Base-by-base conservation (phyloP, 345 rosid species). In the Kernera saxatilis region DNA sequence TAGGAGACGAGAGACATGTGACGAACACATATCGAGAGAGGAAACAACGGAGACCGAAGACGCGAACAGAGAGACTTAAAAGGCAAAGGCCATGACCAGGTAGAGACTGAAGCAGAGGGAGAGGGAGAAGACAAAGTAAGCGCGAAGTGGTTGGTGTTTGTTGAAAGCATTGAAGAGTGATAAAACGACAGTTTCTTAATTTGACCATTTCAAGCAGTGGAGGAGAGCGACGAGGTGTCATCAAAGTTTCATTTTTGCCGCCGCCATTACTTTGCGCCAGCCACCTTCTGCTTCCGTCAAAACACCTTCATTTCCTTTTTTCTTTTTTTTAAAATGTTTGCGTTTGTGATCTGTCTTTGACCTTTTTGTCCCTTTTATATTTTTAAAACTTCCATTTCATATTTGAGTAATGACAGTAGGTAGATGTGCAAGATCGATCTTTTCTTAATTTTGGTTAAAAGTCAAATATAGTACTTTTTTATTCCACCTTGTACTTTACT, bases 141-240 rank as follows among this genome's bases (percentile, higher is more conserved):
- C 48, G 67, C 2, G 15, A 49, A 66, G 53, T 48, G 4, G 77
- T 73, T 73, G 67, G 52, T 5, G 5, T 73, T 73, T 5, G 77
- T 64, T 73, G 36, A 25, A 52, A 67, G 48, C 72, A 67, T 74
- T 66, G 72, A 66, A 49, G 72, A 32, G 21, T 46, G 53, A 13
- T 27, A 17, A 55, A 9, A 37, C 59, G 30, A 65, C 26, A 40
- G n/a, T 48, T 73, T 57, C 53, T 48, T 14, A 36, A 3, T 29
- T 73, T 73, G 77, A 73, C 77, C 21, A 73, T 21, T 27, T 66
- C 77, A 56, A 59, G 0, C 33, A 21, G 7, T 29, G 49, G 43
- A 56, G 55, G 41, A 3, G 8, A 36, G 22, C 11, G 57, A 54
- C 64, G 57, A 39, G 29, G 19, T 1, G 6, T 37, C 72, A 66